A percentile compares a stretch with the other conserved stretches of the same genome.
Conservation (phyloP, 768 basidiomycete species). For the Rhodocollybia butyracea region DNA sequence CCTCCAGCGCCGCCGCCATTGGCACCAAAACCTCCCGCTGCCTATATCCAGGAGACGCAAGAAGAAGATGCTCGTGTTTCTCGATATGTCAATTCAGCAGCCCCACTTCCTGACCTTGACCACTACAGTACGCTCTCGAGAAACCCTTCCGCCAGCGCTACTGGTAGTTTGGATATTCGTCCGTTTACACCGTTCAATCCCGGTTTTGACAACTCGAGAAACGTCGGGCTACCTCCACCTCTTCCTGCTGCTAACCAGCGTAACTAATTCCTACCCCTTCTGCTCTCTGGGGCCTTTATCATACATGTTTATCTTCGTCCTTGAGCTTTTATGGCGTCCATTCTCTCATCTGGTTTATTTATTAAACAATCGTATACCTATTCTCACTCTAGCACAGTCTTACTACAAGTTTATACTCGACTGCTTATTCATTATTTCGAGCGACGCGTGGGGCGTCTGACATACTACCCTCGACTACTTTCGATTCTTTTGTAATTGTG, state of each 20-base stretch:
- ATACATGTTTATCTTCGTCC: too few relatives aligned
- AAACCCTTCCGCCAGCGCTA: conserved; percentile 7
- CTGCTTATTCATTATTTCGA: too few relatives aligned
- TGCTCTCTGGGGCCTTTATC: too few relatives aligned
- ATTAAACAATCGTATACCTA: conserved; percentile 4
- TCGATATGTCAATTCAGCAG: conserved; percentile 31
- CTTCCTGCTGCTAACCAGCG: background rate
- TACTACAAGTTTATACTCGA: background rate
- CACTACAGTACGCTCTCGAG: conserved; percentile 14
- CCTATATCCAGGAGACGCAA: conserved; percentile 80
- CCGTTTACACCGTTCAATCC: conserved; percentile 49
- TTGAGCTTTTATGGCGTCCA: background rate
- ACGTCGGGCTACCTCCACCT: background rate
- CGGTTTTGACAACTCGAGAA: conserved; percentile 27
- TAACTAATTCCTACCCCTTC: background rate
- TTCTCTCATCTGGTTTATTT: background rate
- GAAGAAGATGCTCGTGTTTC: conserved; percentile 66
- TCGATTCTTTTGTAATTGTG: too few relatives aligned
- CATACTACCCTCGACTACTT: too few relatives aligned
- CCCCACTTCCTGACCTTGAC: conserved; percentile 20
- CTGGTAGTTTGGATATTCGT: conserved; percentile 29
- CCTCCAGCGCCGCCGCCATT: conserved; percentile 59
- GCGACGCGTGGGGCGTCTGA: too few relatives aligned
- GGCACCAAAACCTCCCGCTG: conserved; percentile 70
- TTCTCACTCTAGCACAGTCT: background rate